Conservation (phyloP, 805 yeast genomes). For the Wickerhamiella kurtzmanii region DNA sequence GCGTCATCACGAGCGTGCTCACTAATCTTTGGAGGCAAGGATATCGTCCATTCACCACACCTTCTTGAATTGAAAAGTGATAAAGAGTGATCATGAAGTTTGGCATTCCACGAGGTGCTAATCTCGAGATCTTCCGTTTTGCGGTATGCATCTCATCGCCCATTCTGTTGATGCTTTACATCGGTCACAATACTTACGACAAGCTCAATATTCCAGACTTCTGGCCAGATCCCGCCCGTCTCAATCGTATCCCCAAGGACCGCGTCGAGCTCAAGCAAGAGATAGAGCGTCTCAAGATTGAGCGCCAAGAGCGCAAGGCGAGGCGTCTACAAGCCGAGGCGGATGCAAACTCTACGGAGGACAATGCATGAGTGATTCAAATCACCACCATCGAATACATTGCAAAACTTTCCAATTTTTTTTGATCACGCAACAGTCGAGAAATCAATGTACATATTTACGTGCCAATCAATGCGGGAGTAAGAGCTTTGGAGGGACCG, state of each 20-base stretch:
- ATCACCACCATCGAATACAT: no score
- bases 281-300: conserved; percentile 71
- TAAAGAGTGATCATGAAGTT: background rate
- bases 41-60: no score
- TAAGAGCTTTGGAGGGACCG: no score
- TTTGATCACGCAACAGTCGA: background rate
- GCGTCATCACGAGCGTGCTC: background rate
- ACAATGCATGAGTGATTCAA: background rate
- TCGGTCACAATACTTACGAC: conserved; percentile 78
- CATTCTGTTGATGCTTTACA: conserved; percentile 81
- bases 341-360: background rate
- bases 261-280: conserved; percentile 86
- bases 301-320: conserved; percentile 30
- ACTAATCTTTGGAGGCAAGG: background rate
- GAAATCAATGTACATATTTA: background rate
- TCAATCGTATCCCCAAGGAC: conserved; percentile 85
- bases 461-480: no score
- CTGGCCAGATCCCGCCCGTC: conserved; percentile 92
- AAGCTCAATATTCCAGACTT: conserved; percentile 86
- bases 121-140: conserved; percentile 35
- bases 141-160: conserved; percentile 79
- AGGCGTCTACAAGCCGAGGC: conserved; percentile 4
- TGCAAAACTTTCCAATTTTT: no score
- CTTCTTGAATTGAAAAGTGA: background rate
- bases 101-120: conserved; percentile 16